Evolutionary conservation across 352 stramenopile species (phyloP), one percentile per base, ranked within the genome.

Genomic region (Phytopythium mirpurense): DNA sequence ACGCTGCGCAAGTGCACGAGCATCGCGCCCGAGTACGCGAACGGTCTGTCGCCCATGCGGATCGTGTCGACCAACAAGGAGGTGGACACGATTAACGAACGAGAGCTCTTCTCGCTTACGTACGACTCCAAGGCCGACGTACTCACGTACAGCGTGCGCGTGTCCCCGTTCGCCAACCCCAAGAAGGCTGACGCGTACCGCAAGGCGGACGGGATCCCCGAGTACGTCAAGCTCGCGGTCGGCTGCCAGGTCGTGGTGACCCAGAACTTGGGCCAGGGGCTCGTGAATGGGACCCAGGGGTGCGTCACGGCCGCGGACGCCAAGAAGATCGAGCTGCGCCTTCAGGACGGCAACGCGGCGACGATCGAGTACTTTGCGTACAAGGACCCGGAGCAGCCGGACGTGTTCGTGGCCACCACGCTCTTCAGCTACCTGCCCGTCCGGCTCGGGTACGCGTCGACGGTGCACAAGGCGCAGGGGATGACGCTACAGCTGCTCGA

Each of bases 31-130:
- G 50, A 56, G 36, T 56, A 56, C 50, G 37, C 50, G 16, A 56
- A 56, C n/a, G 50, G 50, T 4, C 31, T 56, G 50, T 48, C 21
- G 27, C 50, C 50, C 18, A 56, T 56, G 50, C 26, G 26, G 50
- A 56, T 56, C n/a, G 50, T 56, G 34, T 56, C 50, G 50, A 56
- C 50, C 24, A 56, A 56, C 36, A 47, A 46, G 26, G 50, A 56
- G 50, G 50, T 56, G 24, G 50, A 56, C 50, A 41, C 36, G 26
- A 46, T 56, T 37, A 56, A 56, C 23, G 50, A 56, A 5, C 35
- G 50, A 18, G 50, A 56, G 29, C 50, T 56, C 23, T 15, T 47
- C 4, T 26, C 36, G 36, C 19, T 56, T 26, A 37, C 32, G 1
- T n/a, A 41, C 35, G 37, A 56, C 18, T 35, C 21, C 0, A 26